phyloP scores from a whole-genome alignment of 2,329 filamentous ascomycete genomes.

The Pseudogymnoascus sp. region DNA sequence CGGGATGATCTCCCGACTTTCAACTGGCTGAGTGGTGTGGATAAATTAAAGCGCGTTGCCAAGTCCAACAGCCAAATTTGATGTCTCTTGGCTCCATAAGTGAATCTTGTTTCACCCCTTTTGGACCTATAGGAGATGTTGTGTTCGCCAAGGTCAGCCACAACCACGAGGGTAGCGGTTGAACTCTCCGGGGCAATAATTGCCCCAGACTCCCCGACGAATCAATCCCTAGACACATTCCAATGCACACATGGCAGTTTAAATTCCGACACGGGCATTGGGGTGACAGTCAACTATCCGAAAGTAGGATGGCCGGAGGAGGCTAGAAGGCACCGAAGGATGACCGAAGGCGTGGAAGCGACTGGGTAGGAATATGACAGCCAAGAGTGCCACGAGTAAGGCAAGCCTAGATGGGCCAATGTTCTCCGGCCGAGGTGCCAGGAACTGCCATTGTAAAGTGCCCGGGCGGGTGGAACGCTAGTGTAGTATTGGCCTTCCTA shows the following conservation, averaged over 20 bases:
- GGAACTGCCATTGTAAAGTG: not conserved
- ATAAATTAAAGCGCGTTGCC: not conserved
- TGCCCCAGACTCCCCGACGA: not conserved
- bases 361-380: not conserved
- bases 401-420: not conserved
- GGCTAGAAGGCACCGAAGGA: slow-evolving; percentile 3
- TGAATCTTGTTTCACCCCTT: not conserved
- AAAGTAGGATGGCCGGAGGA: not conserved
- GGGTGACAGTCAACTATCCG: not conserved
- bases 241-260: slow-evolving; percentile 6
- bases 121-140: not conserved
- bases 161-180: not conserved
- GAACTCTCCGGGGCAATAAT: not conserved
- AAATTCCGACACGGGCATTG: not conserved
- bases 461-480: slow-evolving; percentile 7
- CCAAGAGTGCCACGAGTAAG: not conserved
- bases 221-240: not conserved
- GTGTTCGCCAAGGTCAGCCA: not conserved
- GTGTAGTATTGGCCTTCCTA: not conserved
- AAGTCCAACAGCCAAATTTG: not conserved
- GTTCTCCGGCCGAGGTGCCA: not conserved
- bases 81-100: slow-evolving; percentile 1
- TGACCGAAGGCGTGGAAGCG: not conserved
- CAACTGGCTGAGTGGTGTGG: not conserved
- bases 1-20: slow-evolving; percentile 8